Evolutionary conservation across 306 rosid genomes (phyloP).

Genomic region (Astragalus membranaceus): DNA sequence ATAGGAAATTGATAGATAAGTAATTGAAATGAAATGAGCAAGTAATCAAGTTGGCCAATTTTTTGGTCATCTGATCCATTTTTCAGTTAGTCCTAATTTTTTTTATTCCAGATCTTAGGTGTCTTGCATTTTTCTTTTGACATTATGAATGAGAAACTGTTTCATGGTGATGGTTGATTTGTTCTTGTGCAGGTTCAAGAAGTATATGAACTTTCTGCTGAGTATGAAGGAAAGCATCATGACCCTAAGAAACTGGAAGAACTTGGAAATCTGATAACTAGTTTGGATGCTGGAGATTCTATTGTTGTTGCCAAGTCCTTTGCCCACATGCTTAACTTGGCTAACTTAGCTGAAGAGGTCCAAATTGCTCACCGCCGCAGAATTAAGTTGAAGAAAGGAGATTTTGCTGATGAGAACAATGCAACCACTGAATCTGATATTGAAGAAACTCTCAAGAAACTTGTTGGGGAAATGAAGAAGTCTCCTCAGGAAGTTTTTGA

Average conservation of each 20-base stretch:
- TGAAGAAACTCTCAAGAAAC: constrained; percentile 86
- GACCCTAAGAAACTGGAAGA: constrained; percentile 66
- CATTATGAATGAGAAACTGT: background rate
- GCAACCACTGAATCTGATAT: constrained; percentile 91
- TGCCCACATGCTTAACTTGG: constrained; percentile 91
- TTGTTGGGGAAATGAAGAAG: constrained; percentile 56
- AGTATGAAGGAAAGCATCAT: constrained; percentile 74
- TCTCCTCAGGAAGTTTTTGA: constrained; percentile 87
- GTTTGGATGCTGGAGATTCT: constrained; percentile 93
- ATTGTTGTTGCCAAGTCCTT: constrained; percentile 85
- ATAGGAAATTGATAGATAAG: too few species aligned
- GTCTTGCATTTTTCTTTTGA: background rate
- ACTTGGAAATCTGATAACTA: constrained; percentile 68
- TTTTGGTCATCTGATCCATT: background rate
- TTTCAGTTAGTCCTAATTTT: background rate
- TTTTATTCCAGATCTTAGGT: background rate
- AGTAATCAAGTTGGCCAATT: too few species aligned
- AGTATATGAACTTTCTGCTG: constrained; percentile 85
- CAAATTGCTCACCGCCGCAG: constrained; percentile 80
- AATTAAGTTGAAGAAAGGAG: constrained; percentile 77
- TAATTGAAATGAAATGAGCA: too few species aligned
- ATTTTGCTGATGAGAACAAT: constrained; percentile 68
- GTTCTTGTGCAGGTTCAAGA: constrained; percentile 64
- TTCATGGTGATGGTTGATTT: background rate
- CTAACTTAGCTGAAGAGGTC: constrained; percentile 96